These are phyloP conservation scores for Phytophthora ramorum DNA, from an alignment of 352 stramenopile species.

Conservation along the genomic window DNA sequence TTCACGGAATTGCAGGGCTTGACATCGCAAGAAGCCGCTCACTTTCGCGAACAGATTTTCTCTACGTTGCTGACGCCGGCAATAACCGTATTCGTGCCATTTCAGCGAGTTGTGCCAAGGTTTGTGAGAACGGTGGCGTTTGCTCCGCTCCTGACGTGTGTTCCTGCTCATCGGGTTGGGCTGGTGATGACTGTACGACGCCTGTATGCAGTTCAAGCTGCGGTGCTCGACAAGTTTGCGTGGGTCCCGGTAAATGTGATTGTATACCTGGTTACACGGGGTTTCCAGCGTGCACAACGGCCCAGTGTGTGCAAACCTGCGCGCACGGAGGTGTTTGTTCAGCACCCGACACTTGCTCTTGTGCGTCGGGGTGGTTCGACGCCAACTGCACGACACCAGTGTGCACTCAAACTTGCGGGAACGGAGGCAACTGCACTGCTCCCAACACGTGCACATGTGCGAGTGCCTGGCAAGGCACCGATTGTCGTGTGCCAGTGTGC, in stretches of 20 bases:
- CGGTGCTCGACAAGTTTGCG: conserved; percentile 84
- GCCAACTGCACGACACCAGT: conserved; percentile 97
- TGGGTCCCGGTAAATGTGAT: conserved; percentile 90
- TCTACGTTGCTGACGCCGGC: conserved; percentile 93
- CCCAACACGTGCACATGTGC: conserved; percentile 92
- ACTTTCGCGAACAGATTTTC: conserved; percentile 60
- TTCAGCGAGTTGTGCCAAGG: conserved; percentile 91
- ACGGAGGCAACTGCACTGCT: conserved; percentile 95
- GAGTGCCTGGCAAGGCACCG: conserved; percentile 85
- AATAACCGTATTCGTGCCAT: conserved; percentile 95
- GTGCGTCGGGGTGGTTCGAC: conserved; percentile 94
- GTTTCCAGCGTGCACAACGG: conserved; percentile 66
- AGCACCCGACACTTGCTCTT: conserved; percentile 94
- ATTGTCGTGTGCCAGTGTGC: conserved; percentile 95
- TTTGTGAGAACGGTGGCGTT: conserved; percentile 95
- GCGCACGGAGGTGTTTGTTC: conserved; percentile 87
- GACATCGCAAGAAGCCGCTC: conserved; percentile 26
- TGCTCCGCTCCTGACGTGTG: conserved; percentile 92
- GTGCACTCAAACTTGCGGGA: conserved; percentile 96
- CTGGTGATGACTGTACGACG: conserved; percentile 89
- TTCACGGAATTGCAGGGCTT: conserved; percentile 50
- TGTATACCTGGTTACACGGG: conserved; percentile 94
- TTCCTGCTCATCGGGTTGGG: conserved; percentile 88
- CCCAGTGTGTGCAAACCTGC: conserved; percentile 93
- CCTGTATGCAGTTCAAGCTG: conserved; percentile 72